Conservation (phyloP, 2,329 filamentous ascomycete species). For the Diaporthe batatas region DNA sequence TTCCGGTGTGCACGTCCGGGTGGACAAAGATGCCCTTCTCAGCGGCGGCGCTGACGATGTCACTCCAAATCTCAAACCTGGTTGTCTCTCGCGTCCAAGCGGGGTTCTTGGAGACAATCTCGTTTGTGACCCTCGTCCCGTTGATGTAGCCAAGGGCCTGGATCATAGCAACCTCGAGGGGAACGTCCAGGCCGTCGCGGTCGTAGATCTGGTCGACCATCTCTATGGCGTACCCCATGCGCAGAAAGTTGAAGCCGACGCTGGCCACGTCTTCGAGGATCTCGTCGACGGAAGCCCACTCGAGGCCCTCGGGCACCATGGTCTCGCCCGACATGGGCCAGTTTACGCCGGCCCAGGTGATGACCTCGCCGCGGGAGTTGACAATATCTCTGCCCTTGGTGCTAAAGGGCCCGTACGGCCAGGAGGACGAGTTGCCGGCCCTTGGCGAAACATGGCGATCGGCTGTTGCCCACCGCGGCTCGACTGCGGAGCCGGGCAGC, state of each 20-base stretch:
- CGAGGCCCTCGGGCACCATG: slow-evolving; percentile 69
- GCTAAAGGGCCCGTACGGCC: slow-evolving; percentile 56
- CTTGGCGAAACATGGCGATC: slow-evolving; percentile 48
- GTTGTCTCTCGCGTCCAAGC: slow-evolving; percentile 62
- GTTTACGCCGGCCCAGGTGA: slow-evolving; percentile 55
- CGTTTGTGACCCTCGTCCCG: slow-evolving; percentile 59
- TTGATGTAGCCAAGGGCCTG: slow-evolving; percentile 60
- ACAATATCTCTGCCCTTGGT: slow-evolving; percentile 55
- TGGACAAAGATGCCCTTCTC: slow-evolving; percentile 55
- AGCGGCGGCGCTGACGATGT: slow-evolving; percentile 52
- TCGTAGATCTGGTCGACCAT: slow-evolving; percentile 66
- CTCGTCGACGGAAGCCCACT: slow-evolving; percentile 63
- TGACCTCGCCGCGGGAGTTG: slow-evolving; percentile 52
- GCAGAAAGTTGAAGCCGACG: slow-evolving; percentile 68
- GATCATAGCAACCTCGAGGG: slow-evolving; percentile 54
- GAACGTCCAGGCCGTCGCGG: slow-evolving; percentile 54
- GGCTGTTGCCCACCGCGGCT: slow-evolving; percentile 49
- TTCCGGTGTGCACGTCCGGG: slow-evolving; percentile 57
- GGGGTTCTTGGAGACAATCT: slow-evolving; percentile 65
- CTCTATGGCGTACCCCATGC: slow-evolving; percentile 68
- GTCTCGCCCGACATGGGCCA: slow-evolving; percentile 61
- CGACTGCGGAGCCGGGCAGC: slow-evolving; percentile 37
- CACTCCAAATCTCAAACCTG: slow-evolving; percentile 58
- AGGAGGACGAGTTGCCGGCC: slow-evolving; percentile 44
- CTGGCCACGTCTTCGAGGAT: slow-evolving; percentile 63